Percentiles rank a stretch among this genome's conserved stretches.
Evolutionary conservation across 164 flowering plant genomes (phyloP).

Genomic region (Warburgia ugandensis): DNA sequence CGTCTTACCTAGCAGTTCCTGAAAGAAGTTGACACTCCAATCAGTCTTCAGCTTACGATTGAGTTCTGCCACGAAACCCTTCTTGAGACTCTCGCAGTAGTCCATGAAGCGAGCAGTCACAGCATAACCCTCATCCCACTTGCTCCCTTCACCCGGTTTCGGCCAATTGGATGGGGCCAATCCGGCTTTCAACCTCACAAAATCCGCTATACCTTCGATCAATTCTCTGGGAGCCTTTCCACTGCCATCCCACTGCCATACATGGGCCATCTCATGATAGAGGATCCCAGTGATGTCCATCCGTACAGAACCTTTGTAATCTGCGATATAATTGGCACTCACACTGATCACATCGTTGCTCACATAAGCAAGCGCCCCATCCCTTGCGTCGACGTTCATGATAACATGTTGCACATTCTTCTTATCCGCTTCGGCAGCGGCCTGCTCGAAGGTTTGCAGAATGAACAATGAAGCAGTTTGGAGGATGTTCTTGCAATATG

Average conservation of each 20-base stretch:
- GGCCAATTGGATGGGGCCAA: conserved; percentile 50
- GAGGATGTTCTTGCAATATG: conserved; percentile 28
- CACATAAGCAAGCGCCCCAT: conserved; percentile 50
- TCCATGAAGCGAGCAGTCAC: conserved; percentile 65
- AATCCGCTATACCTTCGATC: conserved; percentile 69
- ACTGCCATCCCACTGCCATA: conserved; percentile 71
- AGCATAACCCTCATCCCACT: conserved; percentile 61
- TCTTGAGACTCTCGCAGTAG: conserved; percentile 38
- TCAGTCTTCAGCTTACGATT: conserved; percentile 50
- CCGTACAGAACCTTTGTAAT: conserved; percentile 38
- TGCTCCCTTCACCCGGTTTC: conserved; percentile 38
- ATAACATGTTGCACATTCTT: conserved; percentile 28
- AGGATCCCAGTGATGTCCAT: conserved; percentile 48
- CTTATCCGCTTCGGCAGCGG: conserved; percentile 25
- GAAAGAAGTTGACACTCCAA: conserved; percentile 38
- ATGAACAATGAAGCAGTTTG: conserved; percentile 40
- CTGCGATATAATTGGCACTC: conserved; percentile 30
- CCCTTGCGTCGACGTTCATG: conserved; percentile 32
- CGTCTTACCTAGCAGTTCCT: conserved; percentile 45
- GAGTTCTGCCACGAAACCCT: conserved; percentile 56
- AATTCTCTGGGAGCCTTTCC: conserved; percentile 45
- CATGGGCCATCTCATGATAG: conserved; percentile 53
- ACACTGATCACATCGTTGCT: conserved; percentile 36
- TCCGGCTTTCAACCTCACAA: conserved; percentile 52
- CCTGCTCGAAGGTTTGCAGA: conserved; percentile 47